Conservation (phyloP, 2,329 filamentous ascomycete species). For the Blastomyces gilchristii region DNA sequence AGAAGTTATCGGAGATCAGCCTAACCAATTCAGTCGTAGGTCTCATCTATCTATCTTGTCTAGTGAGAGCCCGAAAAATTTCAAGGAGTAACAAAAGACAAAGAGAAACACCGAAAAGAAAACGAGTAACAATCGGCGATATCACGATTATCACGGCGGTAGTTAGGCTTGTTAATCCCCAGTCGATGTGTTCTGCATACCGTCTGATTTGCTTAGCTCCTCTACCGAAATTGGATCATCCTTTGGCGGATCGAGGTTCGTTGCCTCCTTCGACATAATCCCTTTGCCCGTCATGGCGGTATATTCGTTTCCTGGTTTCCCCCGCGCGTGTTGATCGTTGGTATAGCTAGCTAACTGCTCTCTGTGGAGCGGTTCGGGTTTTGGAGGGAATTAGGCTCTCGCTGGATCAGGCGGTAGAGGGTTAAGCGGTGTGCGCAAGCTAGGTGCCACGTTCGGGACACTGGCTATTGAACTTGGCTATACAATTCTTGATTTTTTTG, state of each 20-base stretch:
- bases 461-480: background rate
- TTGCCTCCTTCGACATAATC: slow-evolving; percentile 16
- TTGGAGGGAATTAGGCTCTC: background rate
- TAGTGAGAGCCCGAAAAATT: background rate
- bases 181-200: slow-evolving; percentile 42
- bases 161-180: background rate
- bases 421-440: background rate
- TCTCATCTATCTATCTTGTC: no score
- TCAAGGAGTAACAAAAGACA: background rate
- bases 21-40: background rate
- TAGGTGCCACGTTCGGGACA: background rate
- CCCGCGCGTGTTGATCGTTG: background rate
- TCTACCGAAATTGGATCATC: slow-evolving; percentile 74
- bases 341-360: background rate
- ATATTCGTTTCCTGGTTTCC: background rate
- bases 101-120: background rate
- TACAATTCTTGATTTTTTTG: background rate
- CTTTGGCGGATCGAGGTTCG: slow-evolving; percentile 65
- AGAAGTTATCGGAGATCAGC: slow-evolving; percentile 4
- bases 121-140: background rate
- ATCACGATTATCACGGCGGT: no score
- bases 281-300: slow-evolving; percentile 13
- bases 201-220: slow-evolving; percentile 70
- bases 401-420: background rate
- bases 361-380: background rate